These are phyloP conservation scores for Aspergillus hortae DNA, from an alignment of 2,329 filamentous ascomycete species.

Conservation along the genomic window DNA sequence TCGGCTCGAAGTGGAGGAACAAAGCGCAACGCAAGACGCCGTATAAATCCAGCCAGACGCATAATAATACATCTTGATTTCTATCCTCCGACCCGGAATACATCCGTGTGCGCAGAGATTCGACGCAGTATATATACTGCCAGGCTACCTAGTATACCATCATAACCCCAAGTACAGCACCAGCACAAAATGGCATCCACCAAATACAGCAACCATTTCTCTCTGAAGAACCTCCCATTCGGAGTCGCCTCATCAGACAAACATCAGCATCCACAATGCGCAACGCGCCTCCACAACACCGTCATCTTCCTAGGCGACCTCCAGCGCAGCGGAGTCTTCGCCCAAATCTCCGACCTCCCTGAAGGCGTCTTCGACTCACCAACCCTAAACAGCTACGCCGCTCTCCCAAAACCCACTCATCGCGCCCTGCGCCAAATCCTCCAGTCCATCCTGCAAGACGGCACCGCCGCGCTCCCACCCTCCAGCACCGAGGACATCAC, in stretches of 20 bases:
- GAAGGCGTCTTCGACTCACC: slow-evolving; percentile 28
- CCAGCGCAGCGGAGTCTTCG: slow-evolving; percentile 27
- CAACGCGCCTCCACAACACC: slow-evolving; percentile 49
- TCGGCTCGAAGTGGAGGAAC: not conserved
- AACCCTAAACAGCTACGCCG: slow-evolving; percentile 50
- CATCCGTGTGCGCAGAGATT: not conserved
- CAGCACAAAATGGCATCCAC: slow-evolving; percentile 17
- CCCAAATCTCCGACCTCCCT: slow-evolving; percentile 16
- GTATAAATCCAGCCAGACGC: not conserved
- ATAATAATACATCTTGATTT: not conserved
- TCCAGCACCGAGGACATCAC: slow-evolving; percentile 28
- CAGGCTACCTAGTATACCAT: not conserved
- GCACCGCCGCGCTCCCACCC: slow-evolving; percentile 11
- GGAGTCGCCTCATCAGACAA: slow-evolving; percentile 46
- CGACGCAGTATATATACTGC: not conserved
- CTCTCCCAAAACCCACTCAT: slow-evolving; percentile 39
- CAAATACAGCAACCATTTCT: slow-evolving; percentile 39
- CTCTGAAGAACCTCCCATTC: slow-evolving; percentile 52
- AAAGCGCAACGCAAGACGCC: not conserved
- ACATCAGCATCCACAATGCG: slow-evolving; percentile 42
- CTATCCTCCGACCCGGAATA: not conserved
- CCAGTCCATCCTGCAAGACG: slow-evolving; percentile 13
- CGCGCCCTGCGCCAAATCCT: slow-evolving; percentile 41
- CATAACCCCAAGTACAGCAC: not conserved
- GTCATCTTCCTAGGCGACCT: slow-evolving; percentile 53